Evolutionary conservation across 2,329 filamentous ascomycete species (phyloP), one percentile per base, ranked within the genome.

Genomic region (Microsporum canis): DNA sequence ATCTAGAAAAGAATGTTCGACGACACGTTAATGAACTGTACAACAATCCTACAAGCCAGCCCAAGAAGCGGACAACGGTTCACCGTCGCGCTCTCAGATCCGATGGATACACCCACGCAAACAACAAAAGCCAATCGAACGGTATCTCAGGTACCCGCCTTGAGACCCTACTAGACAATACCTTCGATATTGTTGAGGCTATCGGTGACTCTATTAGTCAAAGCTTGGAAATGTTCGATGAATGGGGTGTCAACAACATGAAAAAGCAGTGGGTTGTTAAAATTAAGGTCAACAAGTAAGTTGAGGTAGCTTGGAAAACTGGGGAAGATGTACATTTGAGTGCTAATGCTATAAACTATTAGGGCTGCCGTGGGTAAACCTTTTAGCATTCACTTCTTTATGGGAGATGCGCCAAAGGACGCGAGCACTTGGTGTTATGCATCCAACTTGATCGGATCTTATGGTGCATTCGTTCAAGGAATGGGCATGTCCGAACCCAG

Each of bases 311-410:
- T 27, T 33, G 17, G 12, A 12, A 41, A 14, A 33, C 3, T 2
- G 36, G 1, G 17, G 3, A 34, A 3, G 14, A 36, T 10, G 51
- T 23, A 1, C 2, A 36, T n/a, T 34, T 3, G 8, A 29, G 29
- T 3, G 27, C 17, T 33, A 49, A 17, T 5, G 12, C 29, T 3
- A 10, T 59, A 59, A 59, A 33, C n/a, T 7, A 51, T 80, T 82
- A 63, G 62, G 39, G 51, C 27, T 61, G 82, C 83, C 1, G 71
- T 88, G 6, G 76, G 80, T 8, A 81, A 80, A 0, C 83, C 85
- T 0, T 89, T 86, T 67, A 79, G 78, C 60, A 76, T 92, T 23
- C 82, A 86, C 68, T 76, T 91, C 62, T 91, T 91, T 72, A 69
- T 90, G 1, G 88, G 85, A 0, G 70, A 78, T 1, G 74, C 78